These are phyloP conservation scores for Cladosporium sp. DNA, from an alignment of 2,329 filamentous ascomycete genomes.

Conservation along the genomic window DNA sequence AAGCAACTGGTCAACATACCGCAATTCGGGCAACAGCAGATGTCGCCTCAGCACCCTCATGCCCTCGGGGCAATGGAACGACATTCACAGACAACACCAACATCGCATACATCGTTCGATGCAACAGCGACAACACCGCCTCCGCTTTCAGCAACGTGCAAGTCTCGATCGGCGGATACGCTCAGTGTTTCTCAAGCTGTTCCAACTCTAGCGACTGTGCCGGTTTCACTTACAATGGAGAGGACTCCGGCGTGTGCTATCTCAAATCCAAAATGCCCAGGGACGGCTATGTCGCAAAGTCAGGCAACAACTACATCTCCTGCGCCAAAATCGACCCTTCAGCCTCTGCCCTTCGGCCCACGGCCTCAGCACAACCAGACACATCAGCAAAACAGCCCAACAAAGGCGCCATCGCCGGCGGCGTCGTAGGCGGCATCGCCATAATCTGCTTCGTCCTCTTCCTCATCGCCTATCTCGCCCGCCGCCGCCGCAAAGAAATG, in stretches of 20 bases:
- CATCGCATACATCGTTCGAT: constrained; percentile 25
- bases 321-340: constrained; percentile 19
- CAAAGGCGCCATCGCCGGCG: constrained; percentile 19
- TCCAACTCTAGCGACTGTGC: constrained; percentile 20
- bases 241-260: constrained; percentile 25
- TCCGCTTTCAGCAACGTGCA: constrained; percentile 18
- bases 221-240: constrained; percentile 27
- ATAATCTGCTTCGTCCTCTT: constrained; percentile 17
- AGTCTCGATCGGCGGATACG: constrained; percentile 25
- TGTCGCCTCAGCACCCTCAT: constrained; percentile 17
- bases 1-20: background rate
- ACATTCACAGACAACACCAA: constrained; percentile 22
- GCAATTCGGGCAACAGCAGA: background rate
- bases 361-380: background rate
- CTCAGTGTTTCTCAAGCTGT: constrained; percentile 27
- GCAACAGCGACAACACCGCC: constrained; percentile 24
- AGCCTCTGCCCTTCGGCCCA: constrained; percentile 14
- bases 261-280: constrained; percentile 21
- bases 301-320: constrained; percentile 23
- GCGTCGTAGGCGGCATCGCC: constrained; percentile 19
- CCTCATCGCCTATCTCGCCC: constrained; percentile 17
- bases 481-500: constrained; percentile 18
- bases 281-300: constrained; percentile 16
- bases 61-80: constrained; percentile 22
- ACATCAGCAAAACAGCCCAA: background rate